phyloP scores from a whole-genome alignment of 192 early-diverging fungal genomes.

The Coemansia sp. region DNA sequence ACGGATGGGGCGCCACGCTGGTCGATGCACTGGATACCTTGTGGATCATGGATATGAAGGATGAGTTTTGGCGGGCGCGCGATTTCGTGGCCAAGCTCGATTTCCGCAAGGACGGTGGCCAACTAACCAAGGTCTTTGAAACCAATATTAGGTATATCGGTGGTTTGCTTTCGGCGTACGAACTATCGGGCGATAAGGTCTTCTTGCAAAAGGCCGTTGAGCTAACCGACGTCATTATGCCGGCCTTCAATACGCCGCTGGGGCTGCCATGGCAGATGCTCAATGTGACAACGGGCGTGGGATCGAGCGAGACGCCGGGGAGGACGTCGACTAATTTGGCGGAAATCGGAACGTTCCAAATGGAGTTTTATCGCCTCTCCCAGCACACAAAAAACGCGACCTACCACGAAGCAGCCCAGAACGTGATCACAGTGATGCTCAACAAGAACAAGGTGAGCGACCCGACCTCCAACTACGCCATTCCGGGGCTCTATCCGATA shows the following conservation, averaged over 20 bases:
- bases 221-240: conserved; percentile 69
- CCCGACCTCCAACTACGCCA: conserved; percentile 28
- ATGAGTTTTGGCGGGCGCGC: conserved; percentile 71
- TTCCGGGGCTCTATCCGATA: conserved; percentile 43
- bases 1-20: conserved; percentile 79
- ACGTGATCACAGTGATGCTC: conserved; percentile 54
- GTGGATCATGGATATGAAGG: conserved; percentile 71
- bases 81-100: conserved; percentile 66
- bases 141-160: conserved; percentile 87
- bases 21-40: conserved; percentile 88
- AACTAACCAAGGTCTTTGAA: conserved; percentile 76
- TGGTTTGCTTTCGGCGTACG: conserved; percentile 79
- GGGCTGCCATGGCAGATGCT: conserved; percentile 76
- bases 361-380: conserved; percentile 87
- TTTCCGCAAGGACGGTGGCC: conserved; percentile 63
- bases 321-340: conserved; percentile 55
- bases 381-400: conserved; percentile 73
- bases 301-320: conserved; percentile 53
- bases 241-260: conserved; percentile 69
- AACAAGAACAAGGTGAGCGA: conserved; percentile 23
- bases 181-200: conserved; percentile 62
- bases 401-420: conserved; percentile 78
- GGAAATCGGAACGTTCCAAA: conserved; percentile 82
- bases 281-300: conserved; percentile 56
- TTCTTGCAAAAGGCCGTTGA: conserved; percentile 74